These are phyloP conservation scores for Alternaria angustiovoidea DNA, from an alignment of 2,329 filamentous ascomycete species.

Conservation along the genomic window DNA sequence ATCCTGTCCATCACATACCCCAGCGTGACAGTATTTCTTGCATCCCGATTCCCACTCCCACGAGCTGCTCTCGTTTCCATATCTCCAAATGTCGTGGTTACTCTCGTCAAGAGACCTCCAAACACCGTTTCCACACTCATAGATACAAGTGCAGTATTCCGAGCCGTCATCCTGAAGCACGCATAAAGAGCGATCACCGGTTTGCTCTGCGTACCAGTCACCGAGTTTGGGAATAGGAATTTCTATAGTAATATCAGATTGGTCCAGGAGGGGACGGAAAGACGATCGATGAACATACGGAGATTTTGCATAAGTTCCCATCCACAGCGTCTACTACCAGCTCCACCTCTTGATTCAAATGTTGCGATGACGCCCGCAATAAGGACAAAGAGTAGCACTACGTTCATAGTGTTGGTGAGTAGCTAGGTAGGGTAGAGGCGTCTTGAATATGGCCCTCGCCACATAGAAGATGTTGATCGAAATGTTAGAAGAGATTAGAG, in stretches of 20 bases:
- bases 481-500: neutral
- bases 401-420: neutral
- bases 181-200: constrained; percentile 22
- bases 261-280: neutral
- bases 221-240: constrained; percentile 22
- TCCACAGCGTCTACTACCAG: constrained; percentile 6
- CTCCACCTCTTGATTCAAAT: neutral
- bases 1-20: constrained; percentile 22
- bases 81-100: neutral
- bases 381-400: neutral
- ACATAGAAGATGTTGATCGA: neutral
- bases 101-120: constrained; percentile 6
- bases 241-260: constrained; percentile 9
- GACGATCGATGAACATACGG: neutral
- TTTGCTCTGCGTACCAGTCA: constrained; percentile 20
- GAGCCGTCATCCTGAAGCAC: constrained; percentile 1
- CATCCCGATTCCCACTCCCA: constrained; percentile 17
- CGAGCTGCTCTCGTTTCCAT: neutral
- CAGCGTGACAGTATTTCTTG: constrained; percentile 26
- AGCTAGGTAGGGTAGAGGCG: neutral
- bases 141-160: constrained; percentile 28
- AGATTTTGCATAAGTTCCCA: constrained; percentile 24
- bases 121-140: constrained; percentile 29
- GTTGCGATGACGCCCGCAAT: neutral
- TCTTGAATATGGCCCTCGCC: neutral